Base-by-base conservation (phyloP, 345 rosid genomes). In the Aquilaria sinensis region DNA sequence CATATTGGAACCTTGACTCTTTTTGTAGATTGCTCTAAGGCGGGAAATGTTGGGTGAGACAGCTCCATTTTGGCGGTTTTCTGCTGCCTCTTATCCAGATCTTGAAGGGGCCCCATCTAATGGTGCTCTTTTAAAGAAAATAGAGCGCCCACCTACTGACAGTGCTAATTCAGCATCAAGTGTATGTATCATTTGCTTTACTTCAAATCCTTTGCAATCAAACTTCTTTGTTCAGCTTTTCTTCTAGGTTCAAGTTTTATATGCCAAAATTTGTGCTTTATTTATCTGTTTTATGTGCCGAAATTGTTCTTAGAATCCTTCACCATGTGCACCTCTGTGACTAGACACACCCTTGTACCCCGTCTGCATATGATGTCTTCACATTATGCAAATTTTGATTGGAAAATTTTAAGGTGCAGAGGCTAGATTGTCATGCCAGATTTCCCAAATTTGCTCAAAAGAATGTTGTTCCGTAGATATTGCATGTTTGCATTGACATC, bases 21-120 rank as follows among this genome's bases (percentile, higher is more conserved):
- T 31, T 58, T 65, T 68, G 59, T 68, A 89, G 92, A 89, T 89
- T 79, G 93, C 96, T 72, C 65, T 89, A 62, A 82, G 93, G 76
- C 77, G 96, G 56, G 96, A 89, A 80, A 89, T 65, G 76, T 76
- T 89, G 90, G 93, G 96, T 14, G 84, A 86, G 67, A 82, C 83
- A 4, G 93, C 90, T 75, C 86, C 93, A 1, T 84, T 82, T 78
- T 86, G 96, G 96, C 83, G 80, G 53, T 89, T 89, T 78, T 82
- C 80, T 47, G 85, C 89, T 5, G 79, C 83, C 23, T 84, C 96
- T 51, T 84, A 81, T 78, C 83, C 90, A 51, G 82, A 81, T 57
- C 81, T 75, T 49, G 78, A 80, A 15, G 69, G 54, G 11, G 51
- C 48, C 57, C 60, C 74, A 34, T 41, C 76, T 63, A 46, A 62